These are phyloP conservation scores for Pichia scutulata DNA, from an alignment of 805 yeast genomes.

Conservation along the genomic window DNA sequence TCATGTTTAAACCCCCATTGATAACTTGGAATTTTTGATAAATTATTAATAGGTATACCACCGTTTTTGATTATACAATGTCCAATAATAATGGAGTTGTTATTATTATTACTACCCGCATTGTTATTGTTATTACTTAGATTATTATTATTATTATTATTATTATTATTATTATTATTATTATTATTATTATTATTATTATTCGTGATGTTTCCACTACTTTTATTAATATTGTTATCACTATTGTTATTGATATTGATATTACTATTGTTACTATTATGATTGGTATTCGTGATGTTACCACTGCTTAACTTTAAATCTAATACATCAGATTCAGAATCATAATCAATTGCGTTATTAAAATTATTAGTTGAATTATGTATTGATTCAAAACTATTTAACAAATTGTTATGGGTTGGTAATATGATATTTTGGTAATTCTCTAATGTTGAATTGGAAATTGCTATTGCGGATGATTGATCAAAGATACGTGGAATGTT, in stretches of 20 bases:
- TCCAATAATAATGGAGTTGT: constrained; percentile 21
- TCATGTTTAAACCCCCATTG: constrained; percentile 28
- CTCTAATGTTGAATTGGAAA: constrained; percentile 15
- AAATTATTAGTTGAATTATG: not conserved
- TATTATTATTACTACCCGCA: not conserved
- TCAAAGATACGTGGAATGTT: constrained; percentile 17
- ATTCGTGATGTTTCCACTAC: too few species aligned
- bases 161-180: not conserved
- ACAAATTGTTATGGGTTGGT: constrained; percentile 12
- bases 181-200: not conserved
- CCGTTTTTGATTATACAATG: constrained; percentile 29
- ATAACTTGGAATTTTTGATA: constrained; percentile 29
- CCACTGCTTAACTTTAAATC: not conserved
- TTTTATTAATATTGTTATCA: not conserved
- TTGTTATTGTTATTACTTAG: not conserved
- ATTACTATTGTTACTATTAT: not conserved
- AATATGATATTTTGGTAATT: constrained; percentile 20
- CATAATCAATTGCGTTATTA: not conserved
- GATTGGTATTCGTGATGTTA: not conserved
- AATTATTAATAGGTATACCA: constrained; percentile 26
- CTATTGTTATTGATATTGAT: not conserved
- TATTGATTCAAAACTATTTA: constrained; percentile 6
- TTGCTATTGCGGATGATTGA: constrained; percentile 12
- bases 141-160: not conserved
- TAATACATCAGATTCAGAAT: not conserved